phyloP scores from a whole-genome alignment of 2,329 filamentous ascomycete species.

The Sarocladium kiliense region DNA sequence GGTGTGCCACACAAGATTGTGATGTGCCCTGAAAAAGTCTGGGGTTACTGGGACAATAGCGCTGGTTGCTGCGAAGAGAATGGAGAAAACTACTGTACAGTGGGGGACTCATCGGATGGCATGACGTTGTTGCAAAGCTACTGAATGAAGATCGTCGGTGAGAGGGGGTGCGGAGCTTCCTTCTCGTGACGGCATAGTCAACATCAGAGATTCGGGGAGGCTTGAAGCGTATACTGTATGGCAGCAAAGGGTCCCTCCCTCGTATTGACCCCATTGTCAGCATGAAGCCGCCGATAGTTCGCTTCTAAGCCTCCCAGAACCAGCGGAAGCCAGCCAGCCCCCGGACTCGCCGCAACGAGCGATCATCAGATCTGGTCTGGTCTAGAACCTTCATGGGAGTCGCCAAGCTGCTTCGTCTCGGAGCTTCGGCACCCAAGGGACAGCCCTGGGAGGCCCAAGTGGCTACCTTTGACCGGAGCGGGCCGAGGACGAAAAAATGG shows the following conservation, averaged over 20 bases:
- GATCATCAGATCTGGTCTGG: background rate
- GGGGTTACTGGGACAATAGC: too few species aligned
- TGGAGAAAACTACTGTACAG: background rate
- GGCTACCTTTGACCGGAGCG: background rate
- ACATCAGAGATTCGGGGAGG: too few species aligned
- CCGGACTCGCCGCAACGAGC: background rate
- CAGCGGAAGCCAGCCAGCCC: background rate
- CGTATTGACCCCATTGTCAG: background rate
- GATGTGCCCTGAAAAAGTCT: too few species aligned
- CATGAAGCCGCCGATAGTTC: too few species aligned
- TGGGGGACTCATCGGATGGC: background rate
- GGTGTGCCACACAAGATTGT: too few species aligned
- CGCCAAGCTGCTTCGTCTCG: background rate
- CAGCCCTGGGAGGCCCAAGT: background rate
- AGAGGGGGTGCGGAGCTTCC: background rate
- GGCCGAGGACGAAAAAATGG: background rate
- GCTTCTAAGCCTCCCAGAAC: background rate
- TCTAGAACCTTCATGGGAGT: background rate
- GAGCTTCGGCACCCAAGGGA: background rate
- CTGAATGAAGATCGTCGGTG: background rate
- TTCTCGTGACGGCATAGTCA: background rate
- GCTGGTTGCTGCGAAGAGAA: background rate
- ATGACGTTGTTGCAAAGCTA: background rate
- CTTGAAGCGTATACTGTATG: too few species aligned
- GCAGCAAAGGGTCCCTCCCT: background rate